Evolutionary conservation across 129 eudicot species (phyloP).

Genomic region (Saussurea involucrata): DNA sequence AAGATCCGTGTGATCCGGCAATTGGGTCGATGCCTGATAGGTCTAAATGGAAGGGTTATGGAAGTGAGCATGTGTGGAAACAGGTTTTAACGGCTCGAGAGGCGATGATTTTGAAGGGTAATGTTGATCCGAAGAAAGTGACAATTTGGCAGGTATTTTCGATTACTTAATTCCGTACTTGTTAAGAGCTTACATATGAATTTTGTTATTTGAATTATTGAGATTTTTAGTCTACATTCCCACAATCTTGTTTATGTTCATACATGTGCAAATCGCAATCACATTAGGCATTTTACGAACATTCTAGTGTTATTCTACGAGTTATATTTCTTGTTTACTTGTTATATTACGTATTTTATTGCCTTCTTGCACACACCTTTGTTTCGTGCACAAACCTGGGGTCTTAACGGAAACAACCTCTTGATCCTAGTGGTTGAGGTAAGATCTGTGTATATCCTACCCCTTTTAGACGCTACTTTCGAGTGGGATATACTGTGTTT

Average conservation of each 20-base stretch:
- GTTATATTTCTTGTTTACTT: not conserved
- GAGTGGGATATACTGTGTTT: not conserved
- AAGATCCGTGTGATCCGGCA: slow-evolving; percentile 64
- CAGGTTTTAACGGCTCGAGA: slow-evolving; percentile 65
- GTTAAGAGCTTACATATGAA: not conserved
- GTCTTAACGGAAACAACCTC: not conserved
- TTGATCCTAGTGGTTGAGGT: not conserved
- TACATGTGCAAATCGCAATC: not conserved
- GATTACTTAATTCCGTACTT: not conserved
- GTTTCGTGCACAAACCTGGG: not conserved
- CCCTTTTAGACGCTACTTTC: not conserved
- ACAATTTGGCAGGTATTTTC: slow-evolving; percentile 47
- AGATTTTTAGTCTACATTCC: not conserved
- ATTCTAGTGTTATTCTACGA: not conserved
- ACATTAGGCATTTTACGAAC: not conserved
- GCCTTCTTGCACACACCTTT: not conserved
- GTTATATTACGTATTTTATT: not conserved
- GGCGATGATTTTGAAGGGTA: slow-evolving; percentile 51
- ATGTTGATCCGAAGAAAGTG: slow-evolving; percentile 31
- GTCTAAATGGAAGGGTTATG: slow-evolving; percentile 64
- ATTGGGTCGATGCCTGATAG: slow-evolving; percentile 68
- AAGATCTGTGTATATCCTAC: not conserved
- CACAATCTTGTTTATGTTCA: slow-evolving; percentile 3
- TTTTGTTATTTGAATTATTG: slow-evolving; percentile 6
- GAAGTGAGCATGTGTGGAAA: slow-evolving; percentile 58